Evolutionary conservation across 306 rosid genomes (phyloP).

Genomic region (Inga laurina): DNA sequence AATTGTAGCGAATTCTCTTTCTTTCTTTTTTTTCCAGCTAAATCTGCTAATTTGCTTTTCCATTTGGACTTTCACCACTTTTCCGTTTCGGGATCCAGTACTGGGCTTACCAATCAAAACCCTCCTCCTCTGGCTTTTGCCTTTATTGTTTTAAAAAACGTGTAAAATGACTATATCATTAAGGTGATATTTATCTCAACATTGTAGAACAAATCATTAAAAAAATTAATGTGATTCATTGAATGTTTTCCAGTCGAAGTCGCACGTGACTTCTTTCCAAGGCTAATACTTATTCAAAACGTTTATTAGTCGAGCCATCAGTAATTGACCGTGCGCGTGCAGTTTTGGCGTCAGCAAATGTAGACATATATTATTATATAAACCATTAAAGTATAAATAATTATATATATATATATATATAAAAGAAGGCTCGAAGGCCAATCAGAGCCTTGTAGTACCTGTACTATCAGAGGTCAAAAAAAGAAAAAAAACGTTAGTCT

Average conservation of each 20-base stretch:
- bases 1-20: conserved; percentile 31
- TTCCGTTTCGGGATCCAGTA: conserved; percentile 2
- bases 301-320: neutral
- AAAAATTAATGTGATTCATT: neutral
- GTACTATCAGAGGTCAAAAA: neutral
- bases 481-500: no score
- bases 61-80: conserved; percentile 30
- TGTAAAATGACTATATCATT: neutral
- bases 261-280: neutral
- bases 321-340: neutral
- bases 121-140: conserved; percentile 9
- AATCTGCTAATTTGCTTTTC: conserved; percentile 17
- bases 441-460: neutral
- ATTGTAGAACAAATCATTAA: neutral
- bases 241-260: neutral
- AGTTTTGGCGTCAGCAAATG: neutral
- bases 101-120: neutral
- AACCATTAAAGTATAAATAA: neutral
- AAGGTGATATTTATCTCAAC: neutral
- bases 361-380: neutral
- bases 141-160: neutral
- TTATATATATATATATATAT: no score
- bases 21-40: neutral
- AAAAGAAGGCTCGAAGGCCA: neutral
- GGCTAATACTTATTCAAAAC: neutral